These are phyloP conservation scores for Exophiala bonariae DNA, from an alignment of 2,329 filamentous ascomycete species.

Conservation along the genomic window DNA sequence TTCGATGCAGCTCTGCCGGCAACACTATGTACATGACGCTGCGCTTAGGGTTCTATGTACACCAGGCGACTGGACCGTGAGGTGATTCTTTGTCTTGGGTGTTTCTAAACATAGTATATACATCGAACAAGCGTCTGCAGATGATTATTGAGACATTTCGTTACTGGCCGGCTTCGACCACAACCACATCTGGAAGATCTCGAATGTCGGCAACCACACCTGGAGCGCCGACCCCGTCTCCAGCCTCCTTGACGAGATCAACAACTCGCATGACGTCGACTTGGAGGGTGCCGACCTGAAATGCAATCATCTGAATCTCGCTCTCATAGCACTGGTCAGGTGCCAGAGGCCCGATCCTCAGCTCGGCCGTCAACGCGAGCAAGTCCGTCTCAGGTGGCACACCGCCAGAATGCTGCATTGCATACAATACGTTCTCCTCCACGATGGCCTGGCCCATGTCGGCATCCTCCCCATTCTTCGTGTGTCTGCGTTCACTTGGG, in stretches of 20 bases:
- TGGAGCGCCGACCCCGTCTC: slow-evolving; percentile 21
- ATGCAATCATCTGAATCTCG: slow-evolving; percentile 48
- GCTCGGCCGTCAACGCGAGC: slow-evolving; percentile 58
- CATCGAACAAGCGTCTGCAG: no score
- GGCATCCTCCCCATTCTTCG: slow-evolving; percentile 18
- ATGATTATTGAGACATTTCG: no score
- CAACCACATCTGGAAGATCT: slow-evolving; percentile 26
- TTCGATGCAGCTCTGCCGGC: no score
- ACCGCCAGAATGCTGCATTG: slow-evolving; percentile 47
- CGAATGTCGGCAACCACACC: slow-evolving; percentile 23
- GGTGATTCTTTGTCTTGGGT: no score
- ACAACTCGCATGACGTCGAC: slow-evolving; percentile 30
- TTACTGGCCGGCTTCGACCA: slow-evolving; percentile 5
- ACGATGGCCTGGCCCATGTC: slow-evolving; percentile 53
- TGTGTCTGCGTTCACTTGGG: slow-evolving; percentile 24
- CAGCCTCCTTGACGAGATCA: slow-evolving; percentile 25
- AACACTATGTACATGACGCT: no score
- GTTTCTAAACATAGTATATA: no score
- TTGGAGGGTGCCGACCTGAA: slow-evolving; percentile 30
- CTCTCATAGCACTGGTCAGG: slow-evolving; percentile 51
- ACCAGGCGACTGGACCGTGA: no score
- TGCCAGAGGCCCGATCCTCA: slow-evolving; percentile 46
- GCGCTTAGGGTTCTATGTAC: no score
- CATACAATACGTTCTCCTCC: slow-evolving; percentile 58
- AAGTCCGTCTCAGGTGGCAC: slow-evolving; percentile 52